Conservation (phyloP, 352 stramenopile genomes). For the Phytophthora boehmeriae region DNA sequence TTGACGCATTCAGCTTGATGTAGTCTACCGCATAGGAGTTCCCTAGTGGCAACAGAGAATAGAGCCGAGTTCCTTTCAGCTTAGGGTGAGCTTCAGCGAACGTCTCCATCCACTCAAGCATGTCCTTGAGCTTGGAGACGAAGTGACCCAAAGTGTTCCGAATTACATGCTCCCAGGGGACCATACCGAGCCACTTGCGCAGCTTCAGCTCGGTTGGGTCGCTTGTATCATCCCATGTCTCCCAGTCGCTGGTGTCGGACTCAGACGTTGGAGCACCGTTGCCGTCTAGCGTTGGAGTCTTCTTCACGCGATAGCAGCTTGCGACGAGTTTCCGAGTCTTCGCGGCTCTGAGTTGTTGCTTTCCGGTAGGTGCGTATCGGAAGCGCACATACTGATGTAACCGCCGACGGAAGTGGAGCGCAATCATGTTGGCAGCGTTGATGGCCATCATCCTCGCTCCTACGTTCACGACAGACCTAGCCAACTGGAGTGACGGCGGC, state of each 20-base stretch:
- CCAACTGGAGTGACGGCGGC: background rate
- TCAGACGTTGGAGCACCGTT: background rate
- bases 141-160: slow-evolving; percentile 6
- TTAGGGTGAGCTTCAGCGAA: slow-evolving; percentile 11
- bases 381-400: slow-evolving; percentile 14
- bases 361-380: background rate
- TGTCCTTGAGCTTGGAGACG: slow-evolving; percentile 12
- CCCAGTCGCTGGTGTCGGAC: slow-evolving; percentile 2
- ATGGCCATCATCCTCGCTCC: slow-evolving; percentile 2
- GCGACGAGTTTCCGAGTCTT: slow-evolving; percentile 1
- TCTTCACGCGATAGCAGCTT: slow-evolving; percentile 13
- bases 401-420: slow-evolving; percentile 18
- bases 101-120: slow-evolving; percentile 14
- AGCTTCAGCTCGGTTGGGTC: slow-evolving; percentile 12
- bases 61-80: slow-evolving; percentile 10
- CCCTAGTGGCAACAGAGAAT: slow-evolving; percentile 16
- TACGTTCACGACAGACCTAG: background rate
- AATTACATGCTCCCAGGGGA: slow-evolving; percentile 9
- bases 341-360: background rate
- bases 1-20: slow-evolving; percentile 22
- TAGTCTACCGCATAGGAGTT: slow-evolving; percentile 1
- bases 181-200: slow-evolving; percentile 7
- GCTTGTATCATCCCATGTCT: slow-evolving; percentile 2
- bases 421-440: slow-evolving; percentile 19
- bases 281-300: background rate